phyloP scores from a whole-genome alignment of 345 rosid species.

The Laguncularia racemosa region DNA sequence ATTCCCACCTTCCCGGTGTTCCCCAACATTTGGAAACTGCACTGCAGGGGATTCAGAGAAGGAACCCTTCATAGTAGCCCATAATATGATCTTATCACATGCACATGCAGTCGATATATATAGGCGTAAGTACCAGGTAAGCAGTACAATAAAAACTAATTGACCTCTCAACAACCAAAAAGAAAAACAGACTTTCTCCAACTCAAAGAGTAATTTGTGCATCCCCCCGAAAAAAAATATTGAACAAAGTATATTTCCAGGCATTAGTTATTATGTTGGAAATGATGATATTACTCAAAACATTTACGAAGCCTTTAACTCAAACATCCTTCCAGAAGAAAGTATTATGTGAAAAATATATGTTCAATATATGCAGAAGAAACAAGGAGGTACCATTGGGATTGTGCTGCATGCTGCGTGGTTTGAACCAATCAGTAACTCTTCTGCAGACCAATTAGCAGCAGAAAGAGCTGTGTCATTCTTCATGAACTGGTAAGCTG shows the following conservation, averaged over 20 bases:
- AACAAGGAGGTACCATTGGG: constrained; percentile 55
- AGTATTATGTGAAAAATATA: too few species aligned
- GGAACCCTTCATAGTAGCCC: constrained; percentile 54
- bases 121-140: constrained; percentile 48
- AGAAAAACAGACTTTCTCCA: not conserved
- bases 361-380: constrained; percentile 20
- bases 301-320: too few species aligned
- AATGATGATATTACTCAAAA: too few species aligned
- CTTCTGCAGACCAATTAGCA: constrained; percentile 40
- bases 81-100: constrained; percentile 59
- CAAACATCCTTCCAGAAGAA: too few species aligned
- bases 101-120: constrained; percentile 42
- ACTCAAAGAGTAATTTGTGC: not conserved
- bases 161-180: not conserved
- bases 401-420: constrained; percentile 48
- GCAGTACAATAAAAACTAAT: not conserved
- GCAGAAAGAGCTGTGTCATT: constrained; percentile 57
- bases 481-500: constrained; percentile 50
- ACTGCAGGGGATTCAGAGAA: constrained; percentile 35
- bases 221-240: too few species aligned
- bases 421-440: constrained; percentile 53
- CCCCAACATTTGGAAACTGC: constrained; percentile 48
- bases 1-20: constrained; percentile 58
- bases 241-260: too few species aligned
- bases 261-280: too few species aligned